Conservation (phyloP, 805 yeast species). For the Metschnikowia colocasiae region DNA sequence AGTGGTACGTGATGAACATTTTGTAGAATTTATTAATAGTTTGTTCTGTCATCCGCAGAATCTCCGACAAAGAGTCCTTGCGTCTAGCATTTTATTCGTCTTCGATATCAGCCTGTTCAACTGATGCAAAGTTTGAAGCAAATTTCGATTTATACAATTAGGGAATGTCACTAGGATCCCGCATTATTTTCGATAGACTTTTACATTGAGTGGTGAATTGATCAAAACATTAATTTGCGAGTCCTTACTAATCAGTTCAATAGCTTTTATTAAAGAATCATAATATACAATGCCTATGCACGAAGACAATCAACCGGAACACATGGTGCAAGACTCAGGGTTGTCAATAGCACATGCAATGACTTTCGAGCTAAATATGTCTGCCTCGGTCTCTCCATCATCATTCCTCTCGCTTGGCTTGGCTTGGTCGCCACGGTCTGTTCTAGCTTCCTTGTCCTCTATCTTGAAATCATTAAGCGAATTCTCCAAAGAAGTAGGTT, state of each 20-base stretch:
- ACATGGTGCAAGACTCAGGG: constrained; percentile 98
- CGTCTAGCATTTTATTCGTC: too few relatives aligned
- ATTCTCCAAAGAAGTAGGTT: constrained; percentile 42
- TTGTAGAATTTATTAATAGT: too few relatives aligned
- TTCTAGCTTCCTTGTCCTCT: constrained; percentile 18
- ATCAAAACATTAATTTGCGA: background rate
- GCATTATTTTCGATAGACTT: too few relatives aligned
- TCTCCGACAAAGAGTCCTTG: too few relatives aligned
- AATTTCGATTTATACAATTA: too few relatives aligned
- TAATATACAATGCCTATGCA: background rate
- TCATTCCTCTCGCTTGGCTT: constrained; percentile 11
- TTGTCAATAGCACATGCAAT: constrained; percentile 96
- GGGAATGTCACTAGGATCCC: too few relatives aligned
- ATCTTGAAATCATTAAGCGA: constrained; percentile 46
- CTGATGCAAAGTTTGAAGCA: background rate
- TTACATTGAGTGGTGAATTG: too few relatives aligned
- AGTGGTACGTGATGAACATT: too few relatives aligned
- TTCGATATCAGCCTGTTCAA: too few relatives aligned
- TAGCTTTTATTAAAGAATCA: background rate
- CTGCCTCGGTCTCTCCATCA: constrained; percentile 48
- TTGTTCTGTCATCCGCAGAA: too few relatives aligned
- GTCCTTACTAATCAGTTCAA: background rate
- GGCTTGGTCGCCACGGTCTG: constrained; percentile 4
- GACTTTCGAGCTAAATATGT: constrained; percentile 88
- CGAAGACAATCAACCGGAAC: constrained; percentile 69